Evolutionary conservation across 1,139 yeast genomes (phyloP).

Genomic region (Geotrichum cucujoidarum): DNA sequence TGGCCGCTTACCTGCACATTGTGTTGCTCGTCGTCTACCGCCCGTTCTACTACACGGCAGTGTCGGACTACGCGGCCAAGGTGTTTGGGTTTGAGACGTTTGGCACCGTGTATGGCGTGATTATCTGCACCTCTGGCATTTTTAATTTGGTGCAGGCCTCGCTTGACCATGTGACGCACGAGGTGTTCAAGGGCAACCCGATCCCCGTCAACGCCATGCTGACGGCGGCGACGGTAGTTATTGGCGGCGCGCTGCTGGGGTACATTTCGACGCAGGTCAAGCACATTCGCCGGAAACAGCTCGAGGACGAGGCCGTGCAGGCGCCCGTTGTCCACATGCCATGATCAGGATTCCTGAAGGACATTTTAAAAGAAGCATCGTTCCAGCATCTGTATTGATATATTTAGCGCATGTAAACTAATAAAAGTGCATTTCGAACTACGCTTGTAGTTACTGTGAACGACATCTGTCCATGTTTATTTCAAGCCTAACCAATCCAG

Average conservation of each 20-base stretch:
- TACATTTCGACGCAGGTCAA: slow-evolving; percentile 54
- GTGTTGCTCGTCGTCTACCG: slow-evolving; percentile 69
- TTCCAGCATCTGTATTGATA: too few relatives aligned
- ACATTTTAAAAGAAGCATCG: neutral
- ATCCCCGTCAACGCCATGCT: slow-evolving; percentile 62
- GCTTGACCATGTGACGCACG: slow-evolving; percentile 67
- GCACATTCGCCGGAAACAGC: slow-evolving; percentile 46
- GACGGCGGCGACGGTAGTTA: slow-evolving; percentile 48
- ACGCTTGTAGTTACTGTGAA: too few relatives aligned
- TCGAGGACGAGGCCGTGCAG: slow-evolving; percentile 60
- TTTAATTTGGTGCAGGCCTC: slow-evolving; percentile 67
- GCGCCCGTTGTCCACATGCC: slow-evolving; percentile 52
- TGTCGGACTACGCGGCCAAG: slow-evolving; percentile 85
- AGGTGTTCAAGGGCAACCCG: slow-evolving; percentile 65
- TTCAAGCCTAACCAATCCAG: too few relatives aligned
- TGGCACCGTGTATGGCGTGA: slow-evolving; percentile 86
- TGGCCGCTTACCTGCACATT: slow-evolving; percentile 59
- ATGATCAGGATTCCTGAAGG: too few relatives aligned
- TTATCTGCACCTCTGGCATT: slow-evolving; percentile 74
- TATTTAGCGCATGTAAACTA: too few relatives aligned
- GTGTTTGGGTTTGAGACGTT: slow-evolving; percentile 90
- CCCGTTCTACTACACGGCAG: slow-evolving; percentile 88
- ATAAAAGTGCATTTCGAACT: too few relatives aligned
- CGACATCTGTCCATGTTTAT: too few relatives aligned
- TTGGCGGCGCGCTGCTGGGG: slow-evolving; percentile 49